Conservation (phyloP, 495 filamentous ascomycete species). For the Aspergillus coremiiformis region DNA sequence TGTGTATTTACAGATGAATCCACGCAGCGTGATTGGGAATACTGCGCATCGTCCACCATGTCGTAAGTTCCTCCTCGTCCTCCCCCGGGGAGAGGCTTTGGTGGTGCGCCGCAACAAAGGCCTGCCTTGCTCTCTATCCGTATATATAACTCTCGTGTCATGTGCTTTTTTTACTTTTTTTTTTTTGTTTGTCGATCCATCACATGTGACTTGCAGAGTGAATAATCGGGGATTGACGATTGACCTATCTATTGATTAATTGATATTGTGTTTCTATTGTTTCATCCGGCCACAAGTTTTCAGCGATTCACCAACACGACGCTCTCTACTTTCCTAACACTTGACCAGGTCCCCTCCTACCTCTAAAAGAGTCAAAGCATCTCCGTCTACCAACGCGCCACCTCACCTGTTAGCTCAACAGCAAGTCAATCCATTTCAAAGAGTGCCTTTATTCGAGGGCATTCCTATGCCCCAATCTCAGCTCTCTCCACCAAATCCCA, state of each 20-base stretch:
- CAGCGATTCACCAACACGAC: constrained; percentile 1
- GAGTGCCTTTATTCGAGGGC: constrained; percentile 33
- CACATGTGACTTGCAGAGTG: background rate
- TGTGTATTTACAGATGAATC: constrained; percentile 42
- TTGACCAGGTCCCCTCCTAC: constrained; percentile 35
- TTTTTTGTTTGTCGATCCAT: background rate
- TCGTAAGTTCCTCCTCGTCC: constrained; percentile 42
- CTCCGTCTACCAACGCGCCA: constrained; percentile 31
- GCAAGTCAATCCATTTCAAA: constrained; percentile 37
- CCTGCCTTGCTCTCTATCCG: background rate
- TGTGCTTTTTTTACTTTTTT: constrained; percentile 8
- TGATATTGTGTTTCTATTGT: background rate
- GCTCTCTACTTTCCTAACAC: background rate
- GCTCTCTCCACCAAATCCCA: constrained; percentile 28
- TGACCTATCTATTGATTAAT: background rate
- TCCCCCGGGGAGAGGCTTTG: constrained; percentile 1
- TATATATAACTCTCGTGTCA: constrained; percentile 12
- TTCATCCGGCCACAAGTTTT: too few species aligned
- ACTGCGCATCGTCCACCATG: constrained; percentile 38
- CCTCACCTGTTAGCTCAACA: constrained; percentile 37
- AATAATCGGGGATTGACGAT: background rate
- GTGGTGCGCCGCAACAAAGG: background rate
- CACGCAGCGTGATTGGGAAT: constrained; percentile 34
- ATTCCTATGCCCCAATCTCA: constrained; percentile 36
- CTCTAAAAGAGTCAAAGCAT: constrained; percentile 40